These are phyloP conservation scores for Solanum appendiculatum DNA, from an alignment of 257 asterid species.

Conservation along the genomic window DNA sequence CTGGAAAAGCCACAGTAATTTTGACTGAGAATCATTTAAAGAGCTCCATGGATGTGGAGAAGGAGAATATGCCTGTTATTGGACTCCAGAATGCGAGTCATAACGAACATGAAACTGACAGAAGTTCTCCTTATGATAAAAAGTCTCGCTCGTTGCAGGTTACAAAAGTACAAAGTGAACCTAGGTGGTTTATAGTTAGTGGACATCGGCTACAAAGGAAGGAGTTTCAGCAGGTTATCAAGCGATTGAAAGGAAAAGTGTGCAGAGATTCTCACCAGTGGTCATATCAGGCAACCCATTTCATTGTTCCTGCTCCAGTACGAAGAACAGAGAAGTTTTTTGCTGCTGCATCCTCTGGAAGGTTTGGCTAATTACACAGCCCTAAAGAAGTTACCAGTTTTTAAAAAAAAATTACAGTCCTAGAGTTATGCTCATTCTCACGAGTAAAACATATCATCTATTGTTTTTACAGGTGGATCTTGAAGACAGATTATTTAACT, in stretches of 20 bases:
- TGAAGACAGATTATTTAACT: slow-evolving; percentile 75
- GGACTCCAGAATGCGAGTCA: neutral
- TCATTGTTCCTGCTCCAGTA: slow-evolving; percentile 76
- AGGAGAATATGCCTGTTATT: slow-evolving; percentile 21
- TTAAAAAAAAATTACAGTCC: neutral
- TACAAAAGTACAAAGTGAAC: slow-evolving; percentile 20
- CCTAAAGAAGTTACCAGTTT: neutral
- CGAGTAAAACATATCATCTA: neutral
- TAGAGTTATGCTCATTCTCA: neutral
- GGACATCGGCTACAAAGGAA: slow-evolving; percentile 82
- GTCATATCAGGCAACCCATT: slow-evolving; percentile 97
- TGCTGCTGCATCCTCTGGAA: slow-evolving; percentile 98
- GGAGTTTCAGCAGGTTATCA: slow-evolving; percentile 81
- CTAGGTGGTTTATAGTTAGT: slow-evolving; percentile 64
- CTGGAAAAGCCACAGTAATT: slow-evolving; percentile 1
- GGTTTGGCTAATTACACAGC: slow-evolving; percentile 30
- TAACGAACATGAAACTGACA: neutral
- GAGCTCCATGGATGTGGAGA: slow-evolving; percentile 33
- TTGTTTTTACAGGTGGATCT: slow-evolving; percentile 70
- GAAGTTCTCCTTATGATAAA: neutral
- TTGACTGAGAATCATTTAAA: slow-evolving; percentile 1
- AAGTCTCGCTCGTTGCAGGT: neutral
- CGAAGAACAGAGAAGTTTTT: slow-evolving; percentile 88
- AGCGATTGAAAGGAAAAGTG: slow-evolving; percentile 53
- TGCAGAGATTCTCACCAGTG: slow-evolving; percentile 93